phyloP scores from a whole-genome alignment of 2,329 filamentous ascomycete species.

The Furcasterigmium sp. region DNA sequence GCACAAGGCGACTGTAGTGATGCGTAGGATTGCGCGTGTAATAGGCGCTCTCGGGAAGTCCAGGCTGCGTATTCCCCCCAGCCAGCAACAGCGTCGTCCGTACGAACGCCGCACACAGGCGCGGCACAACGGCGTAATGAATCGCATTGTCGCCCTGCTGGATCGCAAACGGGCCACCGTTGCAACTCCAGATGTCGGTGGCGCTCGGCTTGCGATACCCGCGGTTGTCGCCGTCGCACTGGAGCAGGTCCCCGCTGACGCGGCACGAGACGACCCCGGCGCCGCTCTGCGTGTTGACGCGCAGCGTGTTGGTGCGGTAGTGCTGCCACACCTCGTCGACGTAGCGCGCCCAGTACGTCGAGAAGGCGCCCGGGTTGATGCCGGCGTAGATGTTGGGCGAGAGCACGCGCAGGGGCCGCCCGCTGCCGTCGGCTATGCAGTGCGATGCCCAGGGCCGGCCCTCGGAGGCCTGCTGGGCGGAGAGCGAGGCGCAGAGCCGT shows the following conservation, averaged over 20 bases:
- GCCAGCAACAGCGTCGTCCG: conserved; percentile 39
- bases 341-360: conserved; percentile 37
- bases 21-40: conserved; percentile 38
- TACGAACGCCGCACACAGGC: conserved; percentile 45
- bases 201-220: conserved; percentile 36
- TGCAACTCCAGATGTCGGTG: conserved; percentile 45
- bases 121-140: conserved; percentile 37
- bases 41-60: conserved; percentile 29
- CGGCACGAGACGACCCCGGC: conserved; percentile 34
- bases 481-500: conserved; percentile 34
- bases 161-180: conserved; percentile 40
- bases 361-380: conserved; percentile 27
- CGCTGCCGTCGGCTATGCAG: conserved; percentile 30
- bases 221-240: conserved; percentile 35
- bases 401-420: conserved; percentile 36
- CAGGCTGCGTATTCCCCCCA: conserved; percentile 42
- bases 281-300: conserved; percentile 35
- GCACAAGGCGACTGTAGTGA: conserved; percentile 58
- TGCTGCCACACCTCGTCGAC: conserved; percentile 40
- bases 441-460: conserved; percentile 37
- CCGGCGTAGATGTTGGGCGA: conserved; percentile 36
- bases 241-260: conserved; percentile 26
- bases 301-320: conserved; percentile 30
- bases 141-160: conserved; percentile 28
- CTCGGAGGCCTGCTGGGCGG: conserved; percentile 28